Base-by-base conservation (phyloP, 805 yeast species). In the Pichia nanzhaoensis region DNA sequence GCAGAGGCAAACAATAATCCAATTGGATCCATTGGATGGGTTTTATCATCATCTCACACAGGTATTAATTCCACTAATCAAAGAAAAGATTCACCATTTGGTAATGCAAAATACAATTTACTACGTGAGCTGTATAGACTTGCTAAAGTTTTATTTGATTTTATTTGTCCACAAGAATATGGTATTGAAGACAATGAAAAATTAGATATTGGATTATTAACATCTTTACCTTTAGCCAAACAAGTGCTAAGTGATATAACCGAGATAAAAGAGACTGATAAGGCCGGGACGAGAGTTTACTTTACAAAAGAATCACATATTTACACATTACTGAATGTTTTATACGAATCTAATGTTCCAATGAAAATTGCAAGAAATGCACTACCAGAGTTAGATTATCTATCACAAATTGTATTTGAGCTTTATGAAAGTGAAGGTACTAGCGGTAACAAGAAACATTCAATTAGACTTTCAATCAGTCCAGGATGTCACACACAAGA, bases 401-500 rank as follows among this genome's bases (percentile, higher is more conserved):
- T 93, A 38, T 89, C 98, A 0, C 99, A 93, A 61, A 89, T 93
- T 54, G 84, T 82, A 9, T 93, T 93, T 67, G 99, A 93, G 63
- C 67, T 93, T 22, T 93, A 89, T 63, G 98, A 93, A 63, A 80
- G 79, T 27, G 93, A 85, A 52, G 50, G 50, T 38, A 69, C 74
- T 32, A 70, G 75, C 9, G 82, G 83, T 8, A 80, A 78, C 43
- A 86, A 87, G 64, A 83, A 85, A 57, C 96, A 91, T 61, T 84
- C 96, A 5, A 84, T 93, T 45, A 75, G 98, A 57, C 73, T 93
- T 49, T 83, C 91, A n/a, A 73, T 93, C 55, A 85, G 96, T 5
- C 98, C 99, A 1, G 99, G 99, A 18, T 93, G 99, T 65, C 97
- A 93, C 66, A 90, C 98, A 0, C 95, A 89, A 58, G 96, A 91